Percentiles rank a stretch among this genome's conserved stretches.
Evolutionary conservation across 495 filamentous ascomycete species (phyloP).

Genomic region (Tuber microsphaerosporum): DNA sequence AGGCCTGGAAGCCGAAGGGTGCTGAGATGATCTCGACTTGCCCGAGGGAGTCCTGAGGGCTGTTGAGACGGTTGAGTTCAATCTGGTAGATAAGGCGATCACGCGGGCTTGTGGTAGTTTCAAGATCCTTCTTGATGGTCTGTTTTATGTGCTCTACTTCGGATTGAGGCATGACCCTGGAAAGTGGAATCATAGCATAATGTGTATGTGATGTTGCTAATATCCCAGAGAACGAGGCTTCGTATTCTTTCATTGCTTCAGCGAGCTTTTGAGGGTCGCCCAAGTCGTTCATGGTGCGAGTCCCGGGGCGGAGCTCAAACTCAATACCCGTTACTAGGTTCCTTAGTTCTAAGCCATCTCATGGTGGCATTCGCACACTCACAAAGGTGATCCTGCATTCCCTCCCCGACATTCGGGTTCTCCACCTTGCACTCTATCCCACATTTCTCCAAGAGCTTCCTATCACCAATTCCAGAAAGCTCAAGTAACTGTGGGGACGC

Average conservation of each 20-base stretch:
- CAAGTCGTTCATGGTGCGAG: no score
- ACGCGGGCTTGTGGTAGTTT: no score
- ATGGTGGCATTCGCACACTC: constrained; percentile 25
- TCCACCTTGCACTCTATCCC: constrained; percentile 46
- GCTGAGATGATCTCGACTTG: constrained; percentile 14
- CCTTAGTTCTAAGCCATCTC: background rate
- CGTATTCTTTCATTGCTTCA: no score
- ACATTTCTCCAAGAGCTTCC: constrained; percentile 43
- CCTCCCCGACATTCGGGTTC: constrained; percentile 50
- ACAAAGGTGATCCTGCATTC: constrained; percentile 50
- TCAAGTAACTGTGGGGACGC: constrained; percentile 52
- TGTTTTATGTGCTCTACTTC: background rate
- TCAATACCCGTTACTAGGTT: no score
- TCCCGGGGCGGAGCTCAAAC: no score
- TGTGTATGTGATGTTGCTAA: no score
- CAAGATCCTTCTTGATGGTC: no score
- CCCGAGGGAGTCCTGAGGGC: background rate
- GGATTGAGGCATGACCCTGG: background rate
- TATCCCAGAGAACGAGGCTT: no score
- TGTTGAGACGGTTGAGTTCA: no score
- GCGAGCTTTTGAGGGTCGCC: no score
- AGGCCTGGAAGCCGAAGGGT: background rate
- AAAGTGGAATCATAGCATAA: background rate
- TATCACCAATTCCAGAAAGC: constrained; percentile 50
- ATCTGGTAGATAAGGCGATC: no score